Conservation (phyloP, 768 basidiomycete genomes). For the Lactarius deliciosus region DNA sequence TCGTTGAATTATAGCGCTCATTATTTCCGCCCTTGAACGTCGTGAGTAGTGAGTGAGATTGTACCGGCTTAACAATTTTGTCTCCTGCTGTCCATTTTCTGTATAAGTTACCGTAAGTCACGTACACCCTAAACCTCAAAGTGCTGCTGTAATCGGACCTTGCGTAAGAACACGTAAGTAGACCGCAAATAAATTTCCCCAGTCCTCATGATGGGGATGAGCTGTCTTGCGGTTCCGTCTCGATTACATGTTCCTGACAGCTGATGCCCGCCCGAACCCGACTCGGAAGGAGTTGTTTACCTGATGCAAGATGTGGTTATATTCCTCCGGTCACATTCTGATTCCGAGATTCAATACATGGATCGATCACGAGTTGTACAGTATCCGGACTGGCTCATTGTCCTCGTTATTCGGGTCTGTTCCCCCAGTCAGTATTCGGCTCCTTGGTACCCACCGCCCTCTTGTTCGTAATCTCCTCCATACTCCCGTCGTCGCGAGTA, state of each 20-base stretch:
- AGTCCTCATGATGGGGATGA: neutral
- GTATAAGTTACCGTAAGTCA: neutral
- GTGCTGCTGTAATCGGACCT: no score
- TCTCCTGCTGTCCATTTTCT: slow-evolving; percentile 33
- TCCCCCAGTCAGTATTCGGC: neutral
- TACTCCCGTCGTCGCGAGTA: neutral
- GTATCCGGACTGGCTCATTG: neutral
- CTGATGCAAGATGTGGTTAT: neutral
- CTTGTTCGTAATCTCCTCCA: slow-evolving; percentile 3
- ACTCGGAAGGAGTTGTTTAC: neutral
- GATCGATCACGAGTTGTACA: neutral
- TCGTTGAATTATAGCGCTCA: slow-evolving; percentile 23
- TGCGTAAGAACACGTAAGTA: neutral
- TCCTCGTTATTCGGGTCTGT: no score
- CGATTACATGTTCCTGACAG: neutral
- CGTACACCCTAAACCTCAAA: neutral
- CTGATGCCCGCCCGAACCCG: neutral
- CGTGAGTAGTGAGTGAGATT: neutral
- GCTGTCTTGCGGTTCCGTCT: neutral
- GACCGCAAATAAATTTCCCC: neutral
- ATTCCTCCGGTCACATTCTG: neutral
- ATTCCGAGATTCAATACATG: neutral
- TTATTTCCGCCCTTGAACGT: slow-evolving; percentile 1
- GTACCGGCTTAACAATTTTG: neutral
- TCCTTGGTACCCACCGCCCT: slow-evolving; percentile 29